Base-by-base conservation (phyloP, 768 basidiomycete species). In the Kwoniella europaea region DNA sequence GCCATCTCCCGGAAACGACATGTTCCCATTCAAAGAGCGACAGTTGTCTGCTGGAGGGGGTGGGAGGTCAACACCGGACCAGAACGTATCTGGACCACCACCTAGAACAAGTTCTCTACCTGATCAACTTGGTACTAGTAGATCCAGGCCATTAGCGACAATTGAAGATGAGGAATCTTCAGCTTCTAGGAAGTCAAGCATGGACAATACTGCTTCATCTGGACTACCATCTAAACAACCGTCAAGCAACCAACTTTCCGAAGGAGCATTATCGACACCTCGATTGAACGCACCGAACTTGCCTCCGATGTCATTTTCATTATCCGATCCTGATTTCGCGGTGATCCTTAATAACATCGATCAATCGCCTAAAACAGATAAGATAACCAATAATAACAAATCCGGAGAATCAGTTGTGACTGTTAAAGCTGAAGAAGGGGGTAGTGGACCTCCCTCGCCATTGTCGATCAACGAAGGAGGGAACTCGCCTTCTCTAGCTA, bases 291-390 rank as follows among this genome's bases (percentile, higher is more conserved):
- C 92, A 0, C 93, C 94, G 50, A 91, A 92, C 3, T 86, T 94
- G 35, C 93, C 93, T 2, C 92, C 92, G 0, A 94, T 96, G 77
- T 89, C 92, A n/a, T 91, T 96, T 82, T 95, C 94, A 16, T 87
- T 96, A 85, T 91, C 89, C 69, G 88, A 89, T 57, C 86, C 89
- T 0, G 94, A 96, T 81, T 94, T 98, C 78, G 81, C 81, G n/a
- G 50, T 79, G 9, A 78, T 84, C 18, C 69, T 83, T 29, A 81
- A 79, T 57, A 76, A 77, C 15, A 80, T 79, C 41, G 74, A 78
- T 41, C 66, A 73, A 24, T 79, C 80, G 2, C 77, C 79, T 9
- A 66, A 70, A 24, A 20, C 12, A 27, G 61, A 43, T 50, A 54
- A 16, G 35, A 24, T 43, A 15, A 29, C 15, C 15, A 24, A 9